phyloP scores from a whole-genome alignment of 441 rosid species.

The Erysimum cheiri region DNA sequence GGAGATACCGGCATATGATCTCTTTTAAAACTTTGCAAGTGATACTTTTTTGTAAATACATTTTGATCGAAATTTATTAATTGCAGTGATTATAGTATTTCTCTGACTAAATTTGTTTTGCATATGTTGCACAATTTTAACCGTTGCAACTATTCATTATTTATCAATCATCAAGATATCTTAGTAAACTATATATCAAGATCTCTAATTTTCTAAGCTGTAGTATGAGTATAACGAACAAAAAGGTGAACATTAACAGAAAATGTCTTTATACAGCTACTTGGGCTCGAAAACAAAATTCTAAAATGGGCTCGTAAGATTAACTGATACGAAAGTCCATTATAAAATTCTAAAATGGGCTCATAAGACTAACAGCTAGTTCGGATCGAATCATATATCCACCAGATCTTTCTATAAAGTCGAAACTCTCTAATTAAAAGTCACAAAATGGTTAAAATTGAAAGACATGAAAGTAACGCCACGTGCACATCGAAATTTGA shows the following conservation, averaged over 20 bases:
- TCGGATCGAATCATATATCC: not conserved
- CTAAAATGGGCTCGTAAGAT: not conserved
- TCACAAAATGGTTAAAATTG: slow-evolving; percentile 3
- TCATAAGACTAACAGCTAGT: not conserved
- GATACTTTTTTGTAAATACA: not conserved
- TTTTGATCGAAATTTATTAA: too few relatives aligned
- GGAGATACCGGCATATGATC: not conserved
- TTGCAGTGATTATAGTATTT: too few relatives aligned
- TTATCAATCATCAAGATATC: too few relatives aligned
- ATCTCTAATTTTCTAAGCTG: too few relatives aligned
- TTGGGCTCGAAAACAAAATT: slow-evolving; percentile 1
- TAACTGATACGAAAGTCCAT: slow-evolving; percentile 20
- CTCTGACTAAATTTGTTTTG: too few relatives aligned
- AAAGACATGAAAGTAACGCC: slow-evolving; percentile 2
- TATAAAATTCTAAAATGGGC: too few relatives aligned
- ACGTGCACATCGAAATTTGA: slow-evolving; percentile 28
- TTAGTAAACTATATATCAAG: not conserved
- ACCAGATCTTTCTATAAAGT: slow-evolving; percentile 3
- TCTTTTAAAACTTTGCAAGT: not conserved
- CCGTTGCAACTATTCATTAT: too few relatives aligned
- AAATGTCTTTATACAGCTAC: not conserved
- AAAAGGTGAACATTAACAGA: not conserved
- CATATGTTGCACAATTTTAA: too few relatives aligned
- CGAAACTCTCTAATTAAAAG: not conserved
- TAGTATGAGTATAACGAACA: too few relatives aligned